Conservation (phyloP, 768 basidiomycete genomes). For the Lentinus tigrinus region DNA sequence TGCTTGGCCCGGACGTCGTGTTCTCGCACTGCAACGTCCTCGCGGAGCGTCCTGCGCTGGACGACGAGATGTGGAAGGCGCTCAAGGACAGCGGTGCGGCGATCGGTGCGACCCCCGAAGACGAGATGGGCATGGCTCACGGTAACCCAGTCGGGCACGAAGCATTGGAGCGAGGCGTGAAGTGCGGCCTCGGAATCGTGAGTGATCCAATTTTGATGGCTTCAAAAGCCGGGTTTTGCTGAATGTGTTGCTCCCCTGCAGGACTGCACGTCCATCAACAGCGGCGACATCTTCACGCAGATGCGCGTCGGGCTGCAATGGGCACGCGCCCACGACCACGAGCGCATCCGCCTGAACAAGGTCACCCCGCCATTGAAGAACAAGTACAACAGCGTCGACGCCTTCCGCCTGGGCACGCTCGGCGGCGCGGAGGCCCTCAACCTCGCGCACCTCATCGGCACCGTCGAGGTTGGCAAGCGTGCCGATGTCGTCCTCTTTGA, state of each 20-base stretch:
- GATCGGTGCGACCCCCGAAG: constrained; percentile 29
- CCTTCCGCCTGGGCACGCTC: constrained; percentile 30
- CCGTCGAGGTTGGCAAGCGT: constrained; percentile 32
- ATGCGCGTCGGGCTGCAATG: constrained; percentile 32
- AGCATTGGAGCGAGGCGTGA: constrained; percentile 28
- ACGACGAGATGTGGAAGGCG: constrained; percentile 29
- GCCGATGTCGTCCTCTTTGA: constrained; percentile 32
- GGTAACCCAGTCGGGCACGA: constrained; percentile 29
- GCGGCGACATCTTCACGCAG: constrained; percentile 31
- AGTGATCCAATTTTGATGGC: background rate
- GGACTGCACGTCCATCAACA: constrained; percentile 27
- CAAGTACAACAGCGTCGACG: constrained; percentile 23
- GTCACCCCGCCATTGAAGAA: constrained; percentile 19
- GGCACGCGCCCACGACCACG: constrained; percentile 24
- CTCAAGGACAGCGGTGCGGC: constrained; percentile 26
- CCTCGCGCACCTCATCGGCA: constrained; percentile 24
- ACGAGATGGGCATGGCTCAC: constrained; percentile 34
- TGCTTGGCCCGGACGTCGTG: constrained; percentile 29
- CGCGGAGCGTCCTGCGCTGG: constrained; percentile 20
- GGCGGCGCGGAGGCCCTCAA: constrained; percentile 31
- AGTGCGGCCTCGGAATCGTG: constrained; percentile 29
- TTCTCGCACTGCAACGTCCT: constrained; percentile 31
- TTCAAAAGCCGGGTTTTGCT: background rate
- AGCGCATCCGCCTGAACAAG: constrained; percentile 16
- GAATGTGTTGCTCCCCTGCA: background rate